Evolutionary conservation across 2,329 filamentous ascomycete species (phyloP).

Genomic region (Hypomyces rosellus): DNA sequence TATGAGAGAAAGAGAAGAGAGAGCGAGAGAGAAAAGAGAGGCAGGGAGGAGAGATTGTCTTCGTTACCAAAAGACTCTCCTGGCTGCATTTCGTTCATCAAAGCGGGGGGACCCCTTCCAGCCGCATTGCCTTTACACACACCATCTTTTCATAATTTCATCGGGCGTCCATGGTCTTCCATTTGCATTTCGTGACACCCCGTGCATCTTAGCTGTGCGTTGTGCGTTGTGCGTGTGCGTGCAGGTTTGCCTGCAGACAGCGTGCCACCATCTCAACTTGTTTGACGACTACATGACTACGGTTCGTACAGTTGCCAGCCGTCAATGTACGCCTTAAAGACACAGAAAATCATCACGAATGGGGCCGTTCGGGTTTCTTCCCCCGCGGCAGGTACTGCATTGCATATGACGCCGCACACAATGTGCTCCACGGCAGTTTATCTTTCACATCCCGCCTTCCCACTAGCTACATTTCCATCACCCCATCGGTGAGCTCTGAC

Average conservation of each 20-base stretch:
- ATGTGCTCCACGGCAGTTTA: not conserved
- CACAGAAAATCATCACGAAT: not conserved
- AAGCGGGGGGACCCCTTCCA: no score
- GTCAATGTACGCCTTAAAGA: not conserved
- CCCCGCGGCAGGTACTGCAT: not conserved
- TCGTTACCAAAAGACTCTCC: no score
- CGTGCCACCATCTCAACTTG: constrained; percentile 20
- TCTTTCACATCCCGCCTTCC: not conserved
- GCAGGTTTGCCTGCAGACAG: constrained; percentile 16
- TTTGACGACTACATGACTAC: not conserved
- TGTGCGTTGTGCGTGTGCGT: not conserved
- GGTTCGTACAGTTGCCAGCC: not conserved
- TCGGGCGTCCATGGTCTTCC: not conserved
- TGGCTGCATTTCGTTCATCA: no score
- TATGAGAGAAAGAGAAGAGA: not conserved
- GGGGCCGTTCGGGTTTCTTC: not conserved
- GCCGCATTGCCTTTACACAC: not conserved
- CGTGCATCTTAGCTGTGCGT: not conserved
- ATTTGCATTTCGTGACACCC: constrained; percentile 1
- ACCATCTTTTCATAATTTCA: not conserved
- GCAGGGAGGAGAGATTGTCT: no score
- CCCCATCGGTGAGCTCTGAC: not conserved
- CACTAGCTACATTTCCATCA: not conserved
- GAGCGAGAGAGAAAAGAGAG: not conserved
- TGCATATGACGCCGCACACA: not conserved